Evolutionary conservation across 2,329 filamentous ascomycete species (phyloP).

Genomic region (Clonostachys sp.): DNA sequence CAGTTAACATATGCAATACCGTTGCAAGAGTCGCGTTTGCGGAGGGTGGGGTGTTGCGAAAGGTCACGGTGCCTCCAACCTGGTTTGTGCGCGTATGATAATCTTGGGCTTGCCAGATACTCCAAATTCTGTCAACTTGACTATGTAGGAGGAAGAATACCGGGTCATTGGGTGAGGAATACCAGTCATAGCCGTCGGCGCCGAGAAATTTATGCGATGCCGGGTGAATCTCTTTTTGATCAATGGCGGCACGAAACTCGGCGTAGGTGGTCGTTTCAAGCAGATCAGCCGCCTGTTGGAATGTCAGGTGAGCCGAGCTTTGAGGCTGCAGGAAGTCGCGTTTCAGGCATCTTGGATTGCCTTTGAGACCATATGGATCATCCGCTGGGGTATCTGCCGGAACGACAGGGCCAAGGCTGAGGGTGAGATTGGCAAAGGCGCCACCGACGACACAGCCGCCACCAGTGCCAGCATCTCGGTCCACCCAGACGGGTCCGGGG

Average conservation of each 20-base stretch:
- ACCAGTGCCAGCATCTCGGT: slow-evolving; percentile 38
- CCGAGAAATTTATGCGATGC: slow-evolving; percentile 31
- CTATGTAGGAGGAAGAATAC: slow-evolving; percentile 25
- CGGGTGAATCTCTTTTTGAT: slow-evolving; percentile 18
- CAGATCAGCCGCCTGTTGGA: slow-evolving; percentile 5
- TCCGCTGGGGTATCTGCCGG: slow-evolving; percentile 16
- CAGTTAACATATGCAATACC: too few relatives aligned
- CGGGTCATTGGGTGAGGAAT: slow-evolving; percentile 28
- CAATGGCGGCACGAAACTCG: slow-evolving; percentile 11
- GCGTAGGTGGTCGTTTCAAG: slow-evolving; percentile 3
- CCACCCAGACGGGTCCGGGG: slow-evolving; percentile 9
- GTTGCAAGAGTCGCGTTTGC: too few relatives aligned
- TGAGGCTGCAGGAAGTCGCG: slow-evolving; percentile 22
- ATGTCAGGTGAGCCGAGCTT: slow-evolving; percentile 14
- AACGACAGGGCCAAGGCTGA: slow-evolving; percentile 32
- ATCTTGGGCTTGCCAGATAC: slow-evolving; percentile 1
- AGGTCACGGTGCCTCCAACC: too few relatives aligned
- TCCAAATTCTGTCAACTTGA: slow-evolving; percentile 4
- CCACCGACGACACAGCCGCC: slow-evolving; percentile 50
- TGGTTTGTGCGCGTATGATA: background rate
- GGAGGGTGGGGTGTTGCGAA: too few relatives aligned
- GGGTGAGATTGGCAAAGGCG: slow-evolving; percentile 36
- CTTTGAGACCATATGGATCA: slow-evolving; percentile 13
- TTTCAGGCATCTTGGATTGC: slow-evolving; percentile 37
- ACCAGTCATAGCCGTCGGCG: slow-evolving; percentile 36